These are phyloP conservation scores for Tylopilus intermedius DNA, from an alignment of 768 basidiomycete species.

Conservation along the genomic window DNA sequence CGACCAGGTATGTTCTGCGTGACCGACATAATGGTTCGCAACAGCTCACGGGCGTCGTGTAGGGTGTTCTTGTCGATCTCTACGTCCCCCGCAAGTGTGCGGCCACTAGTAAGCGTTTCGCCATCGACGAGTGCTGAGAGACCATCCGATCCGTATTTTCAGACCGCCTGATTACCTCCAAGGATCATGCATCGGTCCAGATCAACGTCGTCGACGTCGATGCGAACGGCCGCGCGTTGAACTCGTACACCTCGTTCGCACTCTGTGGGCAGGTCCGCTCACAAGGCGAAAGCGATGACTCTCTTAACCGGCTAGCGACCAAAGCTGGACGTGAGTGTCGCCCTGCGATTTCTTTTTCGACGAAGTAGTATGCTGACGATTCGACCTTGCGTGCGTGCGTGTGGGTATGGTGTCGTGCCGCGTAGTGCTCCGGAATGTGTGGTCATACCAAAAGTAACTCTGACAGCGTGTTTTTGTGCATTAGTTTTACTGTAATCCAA, in stretches of 20 bases:
- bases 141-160: background rate
- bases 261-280: slow-evolving; percentile 92
- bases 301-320: slow-evolving; percentile 92
- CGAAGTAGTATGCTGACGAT: slow-evolving; percentile 7
- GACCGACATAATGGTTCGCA: background rate
- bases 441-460: slow-evolving; percentile 87
- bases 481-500: slow-evolving; percentile 12
- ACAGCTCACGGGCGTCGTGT: slow-evolving; percentile 4
- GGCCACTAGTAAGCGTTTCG: slow-evolving; percentile 76
- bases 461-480: slow-evolving; percentile 8
- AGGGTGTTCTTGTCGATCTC: slow-evolving; percentile 99
- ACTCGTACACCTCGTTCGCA: slow-evolving; percentile 85
- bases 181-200: slow-evolving; percentile 98
- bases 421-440: slow-evolving; percentile 91
- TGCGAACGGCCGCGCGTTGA: slow-evolving; percentile 72
- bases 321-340: slow-evolving; percentile 82
- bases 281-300: slow-evolving; percentile 94
- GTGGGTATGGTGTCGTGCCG: slow-evolving; percentile 1
- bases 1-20: slow-evolving; percentile 60
- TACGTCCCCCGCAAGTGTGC: slow-evolving; percentile 99
- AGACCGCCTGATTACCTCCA: slow-evolving; percentile 98
- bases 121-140: background rate
- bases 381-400: background rate
- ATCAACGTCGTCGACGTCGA: slow-evolving; percentile 94
- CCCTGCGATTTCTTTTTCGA: background rate